Base-by-base conservation (phyloP, 2,329 filamentous ascomycete genomes). In the Penicillium thymicola region DNA sequence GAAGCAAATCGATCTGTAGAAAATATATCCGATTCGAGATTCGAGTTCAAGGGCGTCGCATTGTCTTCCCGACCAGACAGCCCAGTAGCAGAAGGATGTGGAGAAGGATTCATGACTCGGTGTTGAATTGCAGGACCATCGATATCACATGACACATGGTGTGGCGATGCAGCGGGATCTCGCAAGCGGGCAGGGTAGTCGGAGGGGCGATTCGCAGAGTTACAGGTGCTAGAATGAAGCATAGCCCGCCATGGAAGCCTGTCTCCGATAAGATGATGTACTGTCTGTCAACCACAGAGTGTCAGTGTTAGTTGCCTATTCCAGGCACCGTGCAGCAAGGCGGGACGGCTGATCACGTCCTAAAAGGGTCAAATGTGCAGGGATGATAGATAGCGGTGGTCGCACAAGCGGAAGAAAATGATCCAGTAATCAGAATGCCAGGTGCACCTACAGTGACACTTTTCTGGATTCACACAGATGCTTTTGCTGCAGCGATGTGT, bases 61-160 rank as follows among this genome's bases (percentile, higher is more conserved):
- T 50, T 25, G 42, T 57, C 54, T 21, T 50, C 48, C 23, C 27
- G 45, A 27, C 40, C 32, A 40, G 61, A 36, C 10, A 43, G 41
- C 25, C 54, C 23, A 32, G 40, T 47, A 18, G 36, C 25, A 27
- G 49, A 41, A 11, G 34, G 34, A 54, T 54, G 43, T 32, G 60
- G 61, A 23, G 40, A 9, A 38, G 42, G 23, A 55, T 65, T 65
- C 63, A 66, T 65, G 41, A 46, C 50, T 57, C 54, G 54, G 27
- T 50, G 38, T 43, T 58, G 54, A 51, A 54, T 44, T 58, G 58
- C 47, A 43, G 45, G 40, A 46, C 36, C 27, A 40, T 51, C 40
- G 13, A 52, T 48, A 59, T 63, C 63, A 64, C 55, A 58, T 61
- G 62, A 62, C 59, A 51, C 64, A 65, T 66, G 52, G 45, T 50